phyloP scores from a whole-genome alignment of 1,284 basidiomycete genomes.

The Microbotryum intermedium region DNA sequence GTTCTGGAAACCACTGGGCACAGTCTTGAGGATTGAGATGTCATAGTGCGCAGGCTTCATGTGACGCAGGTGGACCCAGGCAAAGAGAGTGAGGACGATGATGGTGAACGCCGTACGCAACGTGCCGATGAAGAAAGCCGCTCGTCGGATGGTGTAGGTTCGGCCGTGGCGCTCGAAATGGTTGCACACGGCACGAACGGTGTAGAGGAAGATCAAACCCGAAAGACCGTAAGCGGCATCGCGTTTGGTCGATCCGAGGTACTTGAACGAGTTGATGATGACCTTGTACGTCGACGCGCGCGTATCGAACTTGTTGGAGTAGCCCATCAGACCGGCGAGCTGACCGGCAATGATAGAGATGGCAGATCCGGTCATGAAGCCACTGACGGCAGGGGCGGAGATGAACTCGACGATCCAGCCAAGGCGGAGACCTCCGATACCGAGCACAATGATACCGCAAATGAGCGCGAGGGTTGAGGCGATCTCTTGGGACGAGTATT shows the following conservation, averaged over 20 bases:
- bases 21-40: conserved; percentile 73
- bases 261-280: conserved; percentile 84
- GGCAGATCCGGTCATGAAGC: conserved; percentile 53
- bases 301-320: conserved; percentile 63
- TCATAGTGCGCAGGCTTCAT: conserved; percentile 56
- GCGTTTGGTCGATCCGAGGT: conserved; percentile 58
- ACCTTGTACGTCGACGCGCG: conserved; percentile 76
- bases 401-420: conserved; percentile 97
- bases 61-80: conserved; percentile 69
- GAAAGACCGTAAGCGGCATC: conserved; percentile 87
- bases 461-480: conserved; percentile 80
- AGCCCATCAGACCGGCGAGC: conserved; percentile 75
- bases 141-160: conserved; percentile 46
- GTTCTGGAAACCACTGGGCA: conserved; percentile 56
- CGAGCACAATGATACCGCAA: conserved; percentile 86
- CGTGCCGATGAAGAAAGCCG: conserved; percentile 76
- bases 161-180: conserved; percentile 29
- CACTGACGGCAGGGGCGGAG: conserved; percentile 79
- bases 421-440: conserved; percentile 78
- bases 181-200: conserved; percentile 59
- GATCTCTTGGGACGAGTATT: conserved; percentile 52
- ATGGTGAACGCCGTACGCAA: conserved; percentile 81
- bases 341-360: conserved; percentile 71
- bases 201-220: conserved; percentile 65
- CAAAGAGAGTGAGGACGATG: conserved; percentile 70